Evolutionary conservation across 2,329 filamentous ascomycete species (phyloP), one percentile per base, ranked within the genome.

Genomic region (Penicillium sp.): DNA sequence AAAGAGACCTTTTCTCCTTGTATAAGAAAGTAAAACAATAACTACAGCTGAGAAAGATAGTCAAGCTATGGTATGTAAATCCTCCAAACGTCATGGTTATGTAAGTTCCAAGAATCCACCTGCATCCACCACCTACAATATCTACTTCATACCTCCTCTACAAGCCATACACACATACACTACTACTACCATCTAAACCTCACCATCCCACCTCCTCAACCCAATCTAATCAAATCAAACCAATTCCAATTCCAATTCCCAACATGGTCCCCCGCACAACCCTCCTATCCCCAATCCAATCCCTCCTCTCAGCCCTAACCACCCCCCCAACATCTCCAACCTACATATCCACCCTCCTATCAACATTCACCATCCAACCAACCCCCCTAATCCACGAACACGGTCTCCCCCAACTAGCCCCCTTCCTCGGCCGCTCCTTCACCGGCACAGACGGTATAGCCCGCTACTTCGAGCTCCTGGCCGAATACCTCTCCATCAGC

Each of bases 401-500:
- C 67, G 79, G 79, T n/a, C 75, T 78, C 28, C 67, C 70, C 1
- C 55, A 68, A n/a, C 70, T 80, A 22, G 76, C 78, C 3, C 79
- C 79, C 2, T 81, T 80, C 67, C 68, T 81, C 4, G 79, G 79
- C 35, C 77, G 76, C 15, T 68, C 72, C n/a, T 81, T 79, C 65
- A 74, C 66, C 13, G 79, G 79, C 40, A 56, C 56, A 4, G 68
- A 74, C 13, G 78, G 76, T 0, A 59, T 80, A 10, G 59, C 59
- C 30, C 61, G 68, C 17, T 81, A 81, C 65, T 81, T 81, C 60
- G 66, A 72, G 9, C 44, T 77, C 0, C 44, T 81, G 6, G 61
- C 66, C 2, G 63, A 74, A 4, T 56, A 64, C 12, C 69, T 81
- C 10, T 59, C 61, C 1, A 76, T 79, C 60, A 65, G 75, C 33